Evolutionary conservation across 2,329 filamentous ascomycete genomes (phyloP), one percentile per base, ranked within the genome.

Genomic region (Stagonosporopsis chrysanthemi): DNA sequence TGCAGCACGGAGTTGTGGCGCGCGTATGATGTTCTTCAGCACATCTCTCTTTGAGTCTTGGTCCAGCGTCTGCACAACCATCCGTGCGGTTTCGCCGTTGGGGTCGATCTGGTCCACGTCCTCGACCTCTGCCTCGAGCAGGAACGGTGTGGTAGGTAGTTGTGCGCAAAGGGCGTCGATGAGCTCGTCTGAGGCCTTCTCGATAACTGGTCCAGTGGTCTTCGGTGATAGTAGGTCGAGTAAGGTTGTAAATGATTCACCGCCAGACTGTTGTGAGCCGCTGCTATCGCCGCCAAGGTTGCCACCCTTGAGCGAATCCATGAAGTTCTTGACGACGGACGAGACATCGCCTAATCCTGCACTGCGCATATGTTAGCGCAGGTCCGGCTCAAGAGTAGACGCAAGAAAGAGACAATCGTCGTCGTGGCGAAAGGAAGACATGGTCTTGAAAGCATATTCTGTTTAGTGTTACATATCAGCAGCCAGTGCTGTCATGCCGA

Each of bases 1-100:
- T 65, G 91, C 94, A 76, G 98, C 95, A 59, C 87, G 86, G 71
- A 99, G 92, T 72, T 99, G 95, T 17, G 95, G 94, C 64, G 91
- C 96, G 62, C 91, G 86, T 14, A 98, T 79, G 7, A 98, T 92
- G 71, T 88, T 89, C 74, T 88, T 88, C 40, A 99, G 78, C 12
- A 98, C 84, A 22, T 84, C 82, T 70, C 90, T 91, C 82, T 98
- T 98, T 73, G 95, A 88, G 2, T 83, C 83, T 7, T 88, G 75
- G 51, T 85, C 89, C 68, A 97, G 83, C 6, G 90, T 88, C 58
- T 89, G 84, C 62, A 91, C 87, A 26, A 90, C 91, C 36, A 88
- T 88, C 66, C 89, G 83, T n/a, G 88, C 84, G 2, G 87, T 85
- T 52, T 87, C 88, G 0, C 86, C 80, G 40, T 86, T 86, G 1